Base-by-base conservation (phyloP, 768 basidiomycete species). In the Coprinopsis sp. region DNA sequence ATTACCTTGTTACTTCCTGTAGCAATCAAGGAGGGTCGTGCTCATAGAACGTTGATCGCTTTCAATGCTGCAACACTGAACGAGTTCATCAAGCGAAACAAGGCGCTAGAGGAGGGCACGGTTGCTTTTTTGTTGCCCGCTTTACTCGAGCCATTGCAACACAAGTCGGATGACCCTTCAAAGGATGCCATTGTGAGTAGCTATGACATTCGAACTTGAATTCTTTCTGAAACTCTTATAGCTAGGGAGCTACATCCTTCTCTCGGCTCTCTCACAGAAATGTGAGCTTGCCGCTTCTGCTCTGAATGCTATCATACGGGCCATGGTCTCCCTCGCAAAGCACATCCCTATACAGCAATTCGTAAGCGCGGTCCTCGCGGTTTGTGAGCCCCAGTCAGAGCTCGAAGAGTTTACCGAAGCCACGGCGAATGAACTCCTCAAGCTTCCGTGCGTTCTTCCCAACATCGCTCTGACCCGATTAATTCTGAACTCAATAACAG, bases 61-160 rank as follows among this genome's bases (percentile, higher is more conserved):
- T 97, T 97, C 67, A 89, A 91, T 62, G 77, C 87, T 6, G 83
- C 87, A 6, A 78, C 77, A 1, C 65, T 91, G 34, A 78, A 93
- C 27, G 91, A 90, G 31, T 94, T 87, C 57, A 71, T 99, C 30
- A 76, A 80, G 29, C 67, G 74, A 34, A 68, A 62, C 27, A 74
- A 82, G 45, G 53, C 60, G 3, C 57, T 88, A 25, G 79, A 86
- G 53, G 86, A 87, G 59, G 83, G 81, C 14, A 72, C 77, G 0
- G 63, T 84, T 12, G 84, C 82, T 0, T 77, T 78, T 57, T 52
- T 89, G 8, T 61, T 91, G 0, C 81, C 86, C 5, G 79, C 83
- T 2, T 59, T 84, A 13, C 59, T 88, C 14, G 75, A 77, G 31
- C 82, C 82, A 2, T 58, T 87, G 47, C 76, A 72, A 29, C 57